Percentiles rank a stretch among this genome's conserved stretches.
phyloP scores from a whole-genome alignment of 768 basidiomycete species.

The Rhizopogon roseolus region DNA sequence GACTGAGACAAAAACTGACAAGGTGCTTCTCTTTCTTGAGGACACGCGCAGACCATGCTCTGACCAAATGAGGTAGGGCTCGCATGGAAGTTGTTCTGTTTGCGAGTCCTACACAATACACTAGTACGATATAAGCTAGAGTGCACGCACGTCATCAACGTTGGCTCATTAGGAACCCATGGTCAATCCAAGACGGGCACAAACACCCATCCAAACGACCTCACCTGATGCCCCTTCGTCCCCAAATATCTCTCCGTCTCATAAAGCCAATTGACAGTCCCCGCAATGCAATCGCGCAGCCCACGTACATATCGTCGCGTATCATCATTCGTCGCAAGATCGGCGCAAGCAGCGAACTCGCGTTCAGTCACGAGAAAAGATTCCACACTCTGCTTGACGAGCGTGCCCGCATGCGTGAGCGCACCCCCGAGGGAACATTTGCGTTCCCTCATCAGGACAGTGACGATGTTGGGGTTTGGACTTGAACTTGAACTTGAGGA shows the following conservation, averaged over 20 bases:
- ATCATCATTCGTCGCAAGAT: constrained; percentile 16
- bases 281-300: constrained; percentile 51
- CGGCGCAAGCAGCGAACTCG: constrained; percentile 11
- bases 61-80: too few relatives aligned
- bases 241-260: constrained; percentile 61
- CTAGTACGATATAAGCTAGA: too few relatives aligned
- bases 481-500: constrained; percentile 26
- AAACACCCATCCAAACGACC: constrained; percentile 62
- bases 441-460: constrained; percentile 41
- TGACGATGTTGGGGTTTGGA: constrained; percentile 42
- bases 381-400: constrained; percentile 24
- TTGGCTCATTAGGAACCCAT: too few relatives aligned
- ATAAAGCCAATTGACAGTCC: constrained; percentile 61
- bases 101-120: too few relatives aligned
- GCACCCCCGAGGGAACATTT: constrained; percentile 47
- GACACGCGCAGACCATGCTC: too few relatives aligned
- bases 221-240: constrained; percentile 50
- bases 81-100: too few relatives aligned
- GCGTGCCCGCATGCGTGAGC: constrained; percentile 12
- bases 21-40: too few relatives aligned
- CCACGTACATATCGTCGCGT: constrained; percentile 40
- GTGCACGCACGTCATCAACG: too few relatives aligned
- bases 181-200: constrained; percentile 19
- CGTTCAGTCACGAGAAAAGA: constrained; percentile 22
- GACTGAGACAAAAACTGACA: too few relatives aligned